Percentiles rank a stretch among this genome's conserved stretches.
Conservation (phyloP, 192 early-diverging fungal genomes). For the Coemansia sp. region DNA sequence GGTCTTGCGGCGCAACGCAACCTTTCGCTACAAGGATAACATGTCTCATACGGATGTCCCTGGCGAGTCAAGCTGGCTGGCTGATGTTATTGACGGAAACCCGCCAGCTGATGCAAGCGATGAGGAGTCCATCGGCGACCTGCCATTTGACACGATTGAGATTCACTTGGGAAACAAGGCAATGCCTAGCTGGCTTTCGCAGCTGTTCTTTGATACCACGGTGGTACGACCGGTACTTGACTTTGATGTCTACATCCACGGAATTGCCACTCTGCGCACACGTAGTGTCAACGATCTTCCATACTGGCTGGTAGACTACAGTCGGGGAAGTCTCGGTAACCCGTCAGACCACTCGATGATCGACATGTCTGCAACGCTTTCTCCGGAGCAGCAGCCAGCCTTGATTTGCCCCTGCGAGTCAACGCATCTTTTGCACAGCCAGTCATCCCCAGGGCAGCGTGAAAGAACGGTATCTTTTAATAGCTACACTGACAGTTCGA, state of each 20-base stretch:
- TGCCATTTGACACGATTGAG: constrained; percentile 34
- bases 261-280: constrained; percentile 21
- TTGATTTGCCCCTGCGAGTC: constrained; percentile 10
- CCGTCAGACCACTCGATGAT: constrained; percentile 1
- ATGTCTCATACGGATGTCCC: background rate
- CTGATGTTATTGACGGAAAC: constrained; percentile 9
- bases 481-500: background rate
- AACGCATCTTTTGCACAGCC: constrained; percentile 15
- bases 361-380: constrained; percentile 15
- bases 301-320: constrained; percentile 48
- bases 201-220: constrained; percentile 40
- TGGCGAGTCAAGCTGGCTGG: constrained; percentile 11
- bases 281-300: constrained; percentile 18
- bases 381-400: background rate
- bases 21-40: constrained; percentile 8
- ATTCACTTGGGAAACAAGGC: constrained; percentile 19
- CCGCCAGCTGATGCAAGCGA: background rate
- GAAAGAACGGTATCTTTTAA: background rate
- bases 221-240: constrained; percentile 45
- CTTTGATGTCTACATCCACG: constrained; percentile 49
- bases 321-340: constrained; percentile 13
- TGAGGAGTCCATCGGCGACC: background rate
- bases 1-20: constrained; percentile 26
- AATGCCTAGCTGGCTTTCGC: constrained; percentile 40
- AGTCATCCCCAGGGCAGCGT: constrained; percentile 2